Percentiles rank a stretch among this genome's conserved stretches.
phyloP scores from a whole-genome alignment of 208 protist genomes.

The Leishmania lainsoni region DNA sequence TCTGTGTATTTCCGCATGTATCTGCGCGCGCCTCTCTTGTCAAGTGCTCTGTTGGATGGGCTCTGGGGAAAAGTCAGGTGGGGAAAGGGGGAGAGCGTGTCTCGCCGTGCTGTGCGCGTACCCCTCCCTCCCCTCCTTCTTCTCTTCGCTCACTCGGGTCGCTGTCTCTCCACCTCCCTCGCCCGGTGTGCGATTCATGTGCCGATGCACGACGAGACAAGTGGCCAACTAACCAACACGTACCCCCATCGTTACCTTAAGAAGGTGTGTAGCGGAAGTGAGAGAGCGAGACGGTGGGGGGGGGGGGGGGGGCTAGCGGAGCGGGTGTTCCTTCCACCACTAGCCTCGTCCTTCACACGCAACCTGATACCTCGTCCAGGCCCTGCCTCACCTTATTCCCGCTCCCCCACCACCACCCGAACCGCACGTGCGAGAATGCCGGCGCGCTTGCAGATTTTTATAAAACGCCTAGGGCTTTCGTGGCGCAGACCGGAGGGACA shows the following conservation, averaged over 20 bases:
- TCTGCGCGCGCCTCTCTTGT: too few species aligned
- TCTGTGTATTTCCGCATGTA: too few species aligned
- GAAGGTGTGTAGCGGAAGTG: too few species aligned
- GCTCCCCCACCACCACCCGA: neutral
- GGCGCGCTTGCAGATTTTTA: too few species aligned
- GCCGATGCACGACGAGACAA: neutral
- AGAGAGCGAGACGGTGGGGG: neutral
- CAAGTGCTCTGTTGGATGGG: too few species aligned
- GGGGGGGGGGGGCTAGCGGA: too few species aligned
- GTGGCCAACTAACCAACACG: too few species aligned
- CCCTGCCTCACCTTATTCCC: neutral
- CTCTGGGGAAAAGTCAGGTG: too few species aligned
- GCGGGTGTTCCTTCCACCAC: neutral
- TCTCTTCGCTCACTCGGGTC: neutral
- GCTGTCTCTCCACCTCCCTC: neutral
- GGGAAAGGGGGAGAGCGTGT: too few species aligned
- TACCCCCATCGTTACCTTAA: too few species aligned
- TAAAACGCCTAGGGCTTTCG: neutral
- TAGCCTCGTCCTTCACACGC: too few species aligned
- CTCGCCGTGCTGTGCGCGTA: neutral
- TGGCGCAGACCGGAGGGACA: neutral
- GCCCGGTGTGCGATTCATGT: neutral
- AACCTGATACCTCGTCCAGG: neutral
- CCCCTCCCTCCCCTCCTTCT: neutral
- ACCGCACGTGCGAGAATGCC: too few species aligned